A percentile compares a stretch with the other conserved stretches of the same genome.
Evolutionary conservation across 2,329 filamentous ascomycete genomes (phyloP).

Genomic region (Aspergillus hortae): DNA sequence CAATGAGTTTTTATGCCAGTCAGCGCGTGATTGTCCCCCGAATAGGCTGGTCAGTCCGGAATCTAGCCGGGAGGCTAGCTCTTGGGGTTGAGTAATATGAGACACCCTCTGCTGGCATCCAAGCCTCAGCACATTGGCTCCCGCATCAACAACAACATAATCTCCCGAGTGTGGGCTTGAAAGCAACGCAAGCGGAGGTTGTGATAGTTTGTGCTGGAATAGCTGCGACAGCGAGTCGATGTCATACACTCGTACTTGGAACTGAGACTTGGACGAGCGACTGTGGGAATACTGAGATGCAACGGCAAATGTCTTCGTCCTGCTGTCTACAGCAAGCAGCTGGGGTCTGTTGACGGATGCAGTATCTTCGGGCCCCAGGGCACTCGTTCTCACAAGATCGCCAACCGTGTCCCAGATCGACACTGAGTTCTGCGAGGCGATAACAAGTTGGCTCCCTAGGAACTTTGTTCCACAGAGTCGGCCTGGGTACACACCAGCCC

Average conservation of each 20-base stretch:
- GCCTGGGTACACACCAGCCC: conserved; percentile 65
- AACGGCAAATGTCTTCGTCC: conserved; percentile 64
- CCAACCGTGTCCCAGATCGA: conserved; percentile 78
- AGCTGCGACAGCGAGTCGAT: conserved; percentile 58
- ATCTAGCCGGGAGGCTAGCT: conserved; percentile 22
- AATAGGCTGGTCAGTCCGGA: conserved; percentile 36
- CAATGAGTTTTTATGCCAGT: not conserved
- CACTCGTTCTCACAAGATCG: conserved; percentile 68
- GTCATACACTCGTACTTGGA: conserved; percentile 63
- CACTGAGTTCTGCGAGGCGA: conserved; percentile 67
- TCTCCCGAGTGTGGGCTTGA: conserved; percentile 63
- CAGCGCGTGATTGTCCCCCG: conserved; percentile 12
- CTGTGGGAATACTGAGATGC: conserved; percentile 39
- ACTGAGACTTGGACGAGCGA: conserved; percentile 12
- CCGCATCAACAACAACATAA: conserved; percentile 72
- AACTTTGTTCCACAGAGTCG: conserved; percentile 67
- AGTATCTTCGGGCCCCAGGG: conserved; percentile 39
- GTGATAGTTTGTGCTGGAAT: conserved; percentile 52
- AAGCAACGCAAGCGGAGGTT: conserved; percentile 64
- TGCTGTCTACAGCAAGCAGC: conserved; percentile 64
- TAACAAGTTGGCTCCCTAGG: conserved; percentile 69
- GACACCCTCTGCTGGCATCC: conserved; percentile 23
- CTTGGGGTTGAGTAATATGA: conserved; percentile 20
- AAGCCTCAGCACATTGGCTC: conserved; percentile 63
- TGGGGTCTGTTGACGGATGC: conserved; percentile 15